Conservation (phyloP, 2,329 filamentous ascomycete species). For the Nothopassalora personata region DNA sequence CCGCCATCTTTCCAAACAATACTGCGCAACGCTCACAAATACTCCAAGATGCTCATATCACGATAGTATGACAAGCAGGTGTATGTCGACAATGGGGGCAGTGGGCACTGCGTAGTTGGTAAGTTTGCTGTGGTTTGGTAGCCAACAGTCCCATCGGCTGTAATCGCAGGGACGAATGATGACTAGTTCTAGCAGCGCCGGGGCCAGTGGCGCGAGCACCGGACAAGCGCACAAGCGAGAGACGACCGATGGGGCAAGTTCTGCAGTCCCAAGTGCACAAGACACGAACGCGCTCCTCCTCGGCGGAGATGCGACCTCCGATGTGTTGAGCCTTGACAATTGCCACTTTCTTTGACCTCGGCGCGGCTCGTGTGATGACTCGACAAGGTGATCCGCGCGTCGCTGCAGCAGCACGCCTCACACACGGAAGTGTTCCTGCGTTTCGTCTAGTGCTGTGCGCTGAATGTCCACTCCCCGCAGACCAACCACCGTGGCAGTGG, state of each 20-base stretch:
- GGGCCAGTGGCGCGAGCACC: not conserved
- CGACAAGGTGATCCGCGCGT: not conserved
- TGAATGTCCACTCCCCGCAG: not conserved
- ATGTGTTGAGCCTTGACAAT: not conserved
- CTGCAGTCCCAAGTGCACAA: not conserved
- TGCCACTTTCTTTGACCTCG: not conserved
- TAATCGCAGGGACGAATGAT: no score
- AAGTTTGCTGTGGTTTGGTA: not conserved
- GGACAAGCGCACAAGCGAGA: not conserved
- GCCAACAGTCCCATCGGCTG: not conserved
- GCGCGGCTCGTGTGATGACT: not conserved
- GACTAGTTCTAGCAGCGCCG: no score
- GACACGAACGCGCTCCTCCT: not conserved
- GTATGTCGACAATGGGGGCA: not conserved
- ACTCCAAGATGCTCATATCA: not conserved
- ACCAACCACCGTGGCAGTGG: not conserved
- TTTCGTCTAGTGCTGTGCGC: not conserved
- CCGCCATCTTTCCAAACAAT: slow-evolving; percentile 1
- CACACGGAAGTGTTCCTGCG: not conserved
- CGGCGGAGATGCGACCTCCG: not conserved
- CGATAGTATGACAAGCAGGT: not conserved
- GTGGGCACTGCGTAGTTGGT: not conserved
- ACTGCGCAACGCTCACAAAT: not conserved
- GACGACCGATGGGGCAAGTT: not conserved
- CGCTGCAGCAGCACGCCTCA: not conserved